A percentile compares a stretch with the other conserved stretches of the same genome.
phyloP scores from a whole-genome alignment of 176 grass and related monocot genomes.

The Zea mays region Zm-B73-REFERENCE-NAM-5.0 NC_050096.1:257036501-257037000 shows the following conservation, averaged over 20 bases:
- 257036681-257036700: not conserved
- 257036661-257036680: not conserved
- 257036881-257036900: not conserved
- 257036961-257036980: not conserved
- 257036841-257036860: too few relatives aligned
- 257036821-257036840: too few relatives aligned
- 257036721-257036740: too few relatives aligned
- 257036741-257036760: too few relatives aligned
- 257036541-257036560: not conserved
- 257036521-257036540: not conserved
- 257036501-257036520: not conserved
- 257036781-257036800: too few relatives aligned
- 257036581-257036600: not conserved
- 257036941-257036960: not conserved
- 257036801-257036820: too few relatives aligned
- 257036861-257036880: not conserved
- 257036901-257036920: not conserved
- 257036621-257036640: not conserved
- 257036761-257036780: too few relatives aligned
- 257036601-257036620: not conserved
- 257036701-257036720: too few relatives aligned
- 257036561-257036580: not conserved
- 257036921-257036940: not conserved
- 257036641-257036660: not conserved
- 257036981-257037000: not conserved